Evolutionary conservation across 2,329 filamentous ascomycete genomes (phyloP).

Genomic region (Myotisia sp.): DNA sequence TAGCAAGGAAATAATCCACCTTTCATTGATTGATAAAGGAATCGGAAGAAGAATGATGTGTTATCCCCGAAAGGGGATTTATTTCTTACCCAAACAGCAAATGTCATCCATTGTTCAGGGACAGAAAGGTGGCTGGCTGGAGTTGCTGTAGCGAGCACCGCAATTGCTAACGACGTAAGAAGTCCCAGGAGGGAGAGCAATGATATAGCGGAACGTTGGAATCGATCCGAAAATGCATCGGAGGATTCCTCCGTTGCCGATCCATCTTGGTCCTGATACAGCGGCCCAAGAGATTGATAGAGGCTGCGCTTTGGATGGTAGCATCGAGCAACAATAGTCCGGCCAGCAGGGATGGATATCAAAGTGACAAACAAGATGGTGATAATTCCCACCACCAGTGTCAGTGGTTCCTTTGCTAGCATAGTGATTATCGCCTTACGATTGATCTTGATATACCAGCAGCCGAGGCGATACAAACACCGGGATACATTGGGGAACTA

Average conservation of each 20-base stretch:
- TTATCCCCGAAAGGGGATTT: not conserved
- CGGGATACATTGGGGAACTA: too few relatives aligned
- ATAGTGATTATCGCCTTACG: too few relatives aligned
- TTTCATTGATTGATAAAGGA: not conserved
- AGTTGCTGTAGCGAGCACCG: constrained; percentile 37
- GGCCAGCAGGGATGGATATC: constrained; percentile 15
- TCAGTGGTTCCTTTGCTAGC: too few relatives aligned
- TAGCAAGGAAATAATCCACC: not conserved
- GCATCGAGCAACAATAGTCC: constrained; percentile 8
- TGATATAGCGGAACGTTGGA: constrained; percentile 43
- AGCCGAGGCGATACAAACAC: too few relatives aligned
- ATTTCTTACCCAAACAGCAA: constrained; percentile 48
- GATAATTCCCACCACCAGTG: too few relatives aligned
- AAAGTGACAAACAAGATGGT: too few relatives aligned
- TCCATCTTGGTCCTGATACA: constrained; percentile 58
- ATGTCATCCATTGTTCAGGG: constrained; percentile 46
- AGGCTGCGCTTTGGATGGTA: constrained; percentile 8
- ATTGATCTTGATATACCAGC: too few relatives aligned
- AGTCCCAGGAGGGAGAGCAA: constrained; percentile 42
- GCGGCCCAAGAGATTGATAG: constrained; percentile 20
- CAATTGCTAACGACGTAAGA: constrained; percentile 41
- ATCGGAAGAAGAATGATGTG: not conserved
- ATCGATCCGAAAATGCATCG: constrained; percentile 46
- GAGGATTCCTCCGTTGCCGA: constrained; percentile 50
- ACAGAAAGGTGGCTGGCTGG: constrained; percentile 21